A percentile compares a stretch with the other conserved stretches of the same genome.
Evolutionary conservation across 768 basidiomycete species (phyloP).

Genomic region (Sarcodon aspratus): DNA sequence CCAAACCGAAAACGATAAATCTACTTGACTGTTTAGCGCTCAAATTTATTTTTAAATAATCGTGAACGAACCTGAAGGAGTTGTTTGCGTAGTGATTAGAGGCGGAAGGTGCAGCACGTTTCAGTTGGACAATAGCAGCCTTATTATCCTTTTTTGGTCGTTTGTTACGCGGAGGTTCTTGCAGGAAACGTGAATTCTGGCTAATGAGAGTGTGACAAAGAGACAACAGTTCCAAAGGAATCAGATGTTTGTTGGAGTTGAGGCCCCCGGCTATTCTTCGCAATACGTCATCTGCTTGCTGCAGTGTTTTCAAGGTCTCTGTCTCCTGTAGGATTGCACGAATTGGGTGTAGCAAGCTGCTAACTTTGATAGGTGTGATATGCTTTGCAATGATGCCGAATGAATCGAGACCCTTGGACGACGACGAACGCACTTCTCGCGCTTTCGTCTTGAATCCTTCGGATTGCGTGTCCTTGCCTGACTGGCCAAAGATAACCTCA

Average conservation of each 20-base stretch:
- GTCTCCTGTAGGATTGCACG: constrained; percentile 82
- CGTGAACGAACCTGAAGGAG: constrained; percentile 59
- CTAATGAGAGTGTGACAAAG: constrained; percentile 85
- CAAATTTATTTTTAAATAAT: neutral
- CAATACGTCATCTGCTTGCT: constrained; percentile 80
- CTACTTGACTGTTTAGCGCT: constrained; percentile 23
- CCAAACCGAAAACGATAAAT: constrained; percentile 86
- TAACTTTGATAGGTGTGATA: constrained; percentile 69
- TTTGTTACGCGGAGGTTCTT: constrained; percentile 32
- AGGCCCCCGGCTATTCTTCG: constrained; percentile 75
- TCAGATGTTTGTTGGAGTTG: constrained; percentile 68
- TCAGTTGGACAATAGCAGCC: constrained; percentile 67
- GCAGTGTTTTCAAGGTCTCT: constrained; percentile 67
- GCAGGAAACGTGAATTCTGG: constrained; percentile 82
- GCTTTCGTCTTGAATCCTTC: constrained; percentile 94
- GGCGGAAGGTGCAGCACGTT: constrained; percentile 45
- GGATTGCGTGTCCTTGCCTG: constrained; percentile 75
- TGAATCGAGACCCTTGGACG: constrained; percentile 77
- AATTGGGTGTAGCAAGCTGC: constrained; percentile 65
- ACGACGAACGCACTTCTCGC: constrained; percentile 79
- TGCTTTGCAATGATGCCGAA: constrained; percentile 72
- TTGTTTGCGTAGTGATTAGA: constrained; percentile 74
- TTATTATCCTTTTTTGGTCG: constrained; percentile 28
- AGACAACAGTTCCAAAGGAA: constrained; percentile 59
- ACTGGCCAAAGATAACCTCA: constrained; percentile 91